These are phyloP conservation scores for Beauveria medogensis DNA, from an alignment of 2,329 filamentous ascomycete species.

Conservation along the genomic window DNA sequence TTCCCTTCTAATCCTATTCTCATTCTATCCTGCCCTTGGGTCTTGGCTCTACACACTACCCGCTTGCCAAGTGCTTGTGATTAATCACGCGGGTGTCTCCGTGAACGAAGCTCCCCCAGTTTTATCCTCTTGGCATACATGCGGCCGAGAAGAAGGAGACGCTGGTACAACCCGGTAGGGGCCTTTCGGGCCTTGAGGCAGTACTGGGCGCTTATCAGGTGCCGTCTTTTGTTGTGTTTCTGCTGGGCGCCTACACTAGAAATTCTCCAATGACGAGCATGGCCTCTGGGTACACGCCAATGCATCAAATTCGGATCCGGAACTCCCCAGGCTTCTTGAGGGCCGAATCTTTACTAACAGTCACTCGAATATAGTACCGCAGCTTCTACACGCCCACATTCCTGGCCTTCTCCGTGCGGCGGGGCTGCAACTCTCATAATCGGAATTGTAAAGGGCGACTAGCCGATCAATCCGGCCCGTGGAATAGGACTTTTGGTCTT, in stretches of 20 bases:
- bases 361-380: not conserved
- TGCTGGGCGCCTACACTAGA: too few relatives aligned
- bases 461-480: too few relatives aligned
- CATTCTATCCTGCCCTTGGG: not conserved
- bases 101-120: not conserved
- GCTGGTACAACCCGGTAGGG: not conserved
- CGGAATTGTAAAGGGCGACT: too few relatives aligned
- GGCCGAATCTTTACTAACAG: not conserved
- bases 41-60: not conserved
- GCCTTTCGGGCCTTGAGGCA: too few relatives aligned
- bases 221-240: too few relatives aligned
- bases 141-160: not conserved
- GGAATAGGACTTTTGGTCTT: not conserved
- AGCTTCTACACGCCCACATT: not conserved
- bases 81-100: not conserved
- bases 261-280: too few relatives aligned
- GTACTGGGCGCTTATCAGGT: too few relatives aligned
- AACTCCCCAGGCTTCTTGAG: not conserved
- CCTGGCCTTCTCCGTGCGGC: not conserved
- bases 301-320: not conserved
- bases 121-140: not conserved
- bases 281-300: too few relatives aligned
- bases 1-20: not conserved
- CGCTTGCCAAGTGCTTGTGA: not conserved
- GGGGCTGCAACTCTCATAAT: not conserved